phyloP scores from a whole-genome alignment of 805 yeast species.

The Hanseniaspora occidentalis region DNA sequence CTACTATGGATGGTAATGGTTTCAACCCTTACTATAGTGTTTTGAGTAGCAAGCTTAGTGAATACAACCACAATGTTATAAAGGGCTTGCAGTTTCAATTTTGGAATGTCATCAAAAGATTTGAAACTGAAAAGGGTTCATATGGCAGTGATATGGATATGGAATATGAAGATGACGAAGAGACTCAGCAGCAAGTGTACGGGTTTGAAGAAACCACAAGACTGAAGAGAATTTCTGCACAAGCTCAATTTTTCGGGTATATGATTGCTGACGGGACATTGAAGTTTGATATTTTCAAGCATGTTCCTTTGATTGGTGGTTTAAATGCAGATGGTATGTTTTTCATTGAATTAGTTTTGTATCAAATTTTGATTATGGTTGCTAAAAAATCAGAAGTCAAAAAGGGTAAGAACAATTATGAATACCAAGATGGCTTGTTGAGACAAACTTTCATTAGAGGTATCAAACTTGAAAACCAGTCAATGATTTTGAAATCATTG shows the following conservation, averaged over 20 bases:
- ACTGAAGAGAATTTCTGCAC: conserved; percentile 48
- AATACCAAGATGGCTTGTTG: conserved; percentile 23
- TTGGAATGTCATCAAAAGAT: conserved; percentile 73
- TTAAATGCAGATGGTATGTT: conserved; percentile 46
- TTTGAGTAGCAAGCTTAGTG: conserved; percentile 66
- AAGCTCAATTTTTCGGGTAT: conserved; percentile 72
- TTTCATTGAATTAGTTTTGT: conserved; percentile 63
- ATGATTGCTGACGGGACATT: conserved; percentile 63
- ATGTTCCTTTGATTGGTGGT: conserved; percentile 60
- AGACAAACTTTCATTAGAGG: conserved; percentile 11
- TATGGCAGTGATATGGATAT: conserved; percentile 28
- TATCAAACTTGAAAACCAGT: conserved; percentile 16
- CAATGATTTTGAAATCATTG: conserved; percentile 21
- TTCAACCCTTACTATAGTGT: conserved; percentile 87
- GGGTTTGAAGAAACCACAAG: conserved; percentile 40
- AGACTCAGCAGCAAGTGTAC: conserved; percentile 20
- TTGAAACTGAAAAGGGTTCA: conserved; percentile 39
- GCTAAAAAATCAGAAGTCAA: conserved; percentile 48
- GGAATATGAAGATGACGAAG: conserved; percentile 22
- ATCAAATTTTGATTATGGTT: conserved; percentile 49
- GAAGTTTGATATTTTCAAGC: conserved; percentile 60
- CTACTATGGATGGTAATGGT: conserved; percentile 56
- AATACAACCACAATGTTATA: conserved; percentile 50
- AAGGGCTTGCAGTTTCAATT: conserved; percentile 80
- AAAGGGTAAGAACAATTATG: conserved; percentile 17